Base-by-base conservation (phyloP, 306 rosid genomes). In the Casuarina equisetifolia region DNA sequence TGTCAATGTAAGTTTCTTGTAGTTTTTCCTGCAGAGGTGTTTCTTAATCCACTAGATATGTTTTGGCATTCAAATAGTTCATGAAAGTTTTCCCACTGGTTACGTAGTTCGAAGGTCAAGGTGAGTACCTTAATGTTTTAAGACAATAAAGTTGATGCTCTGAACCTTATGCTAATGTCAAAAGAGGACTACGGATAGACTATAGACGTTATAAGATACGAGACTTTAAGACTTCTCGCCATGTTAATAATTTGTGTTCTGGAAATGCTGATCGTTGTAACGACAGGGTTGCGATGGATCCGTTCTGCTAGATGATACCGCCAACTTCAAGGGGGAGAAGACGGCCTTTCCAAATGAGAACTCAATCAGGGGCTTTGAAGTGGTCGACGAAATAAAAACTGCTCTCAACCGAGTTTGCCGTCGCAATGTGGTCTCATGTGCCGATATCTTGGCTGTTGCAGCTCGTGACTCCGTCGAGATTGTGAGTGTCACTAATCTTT, bases 231-330 rank as follows among this genome's bases (percentile, higher is more conserved):
- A 25, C 32, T 25, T 25, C 32, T 3, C 9, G 50, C 50, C 51
- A 46, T 12, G n/a, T 53, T 5, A 53, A 16, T 7, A 20, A n/a
- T 55, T 35, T 2, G 6, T 62, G 7, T 36, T 62, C n/a, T 16
- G 38, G n/a, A 42, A 64, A 66, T 66, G 32, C 35, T 67, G 3
- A 3, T 12, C 25, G 44, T 71, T 16, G 53, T 13, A 70, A 62
- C 7, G 32, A 53, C 69, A 90, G 91, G 92, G 96, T 2, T 90
- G 96, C n/a, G 96, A 88, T 82, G 96, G 90, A 67, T 90, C 96
- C 9, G 10, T 88, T 78, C 69, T 90, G 63, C 82, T 88, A 1
- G 90, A 90, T 44, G 92, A 88, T 39, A 83, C 84, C 0, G 67
- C 70, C 4, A 76, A 36, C 69, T 83, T 90, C 67, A 79, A 36